Evolutionary conservation across 805 yeast species (phyloP), one percentile per base, ranked within the genome.

Genomic region (Yamadazyma scolyti): DNA sequence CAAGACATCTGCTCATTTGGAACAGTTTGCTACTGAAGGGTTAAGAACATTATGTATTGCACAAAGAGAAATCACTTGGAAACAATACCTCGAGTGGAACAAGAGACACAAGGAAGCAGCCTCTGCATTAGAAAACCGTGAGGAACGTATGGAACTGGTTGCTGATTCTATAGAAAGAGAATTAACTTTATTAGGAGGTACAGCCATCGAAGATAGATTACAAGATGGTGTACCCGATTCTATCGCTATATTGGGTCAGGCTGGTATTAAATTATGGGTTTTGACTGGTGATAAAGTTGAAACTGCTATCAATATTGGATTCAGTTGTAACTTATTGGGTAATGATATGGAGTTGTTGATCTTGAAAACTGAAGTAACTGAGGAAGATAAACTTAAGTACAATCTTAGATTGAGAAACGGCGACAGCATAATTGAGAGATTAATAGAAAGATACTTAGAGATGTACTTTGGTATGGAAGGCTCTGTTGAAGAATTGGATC

Each of bases 211-310:
- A 54, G 94, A 84, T 63, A 68, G 88, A 52, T 61, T 84, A 39
- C 94, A 84, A 56, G 87, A 81, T 46, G 93, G 93, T 61, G 94
- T 84, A 33, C 90, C 93, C 2, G 93, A 82, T 45, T 73, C 90
- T 10, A 84, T 84, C 48, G 74, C 79, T 6, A 52, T 77, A 5
- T 61, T 84, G 34, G 82, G 75, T 10, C 66, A 76, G 41, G 93
- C 93, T 6, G 93, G 94, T 52, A 80, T 84, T 34, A 84, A 84
- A 54, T 61, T 84, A 31, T 84, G 94, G 94, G 93, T 84, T 27
- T 64, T 84, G 28, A 84, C 94, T 3, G 94, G 94, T 60, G 94
- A 84, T 55, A 83, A 82, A 55, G 85, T 84, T n/a, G 94, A 84
- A 56, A 84, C 94, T 19, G 94, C 93, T 9, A 83, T 84, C 45